Evolutionary conservation across 768 basidiomycete species (phyloP), one percentile per base, ranked within the genome.

Genomic region (Hemileccinum rubropunctum): DNA sequence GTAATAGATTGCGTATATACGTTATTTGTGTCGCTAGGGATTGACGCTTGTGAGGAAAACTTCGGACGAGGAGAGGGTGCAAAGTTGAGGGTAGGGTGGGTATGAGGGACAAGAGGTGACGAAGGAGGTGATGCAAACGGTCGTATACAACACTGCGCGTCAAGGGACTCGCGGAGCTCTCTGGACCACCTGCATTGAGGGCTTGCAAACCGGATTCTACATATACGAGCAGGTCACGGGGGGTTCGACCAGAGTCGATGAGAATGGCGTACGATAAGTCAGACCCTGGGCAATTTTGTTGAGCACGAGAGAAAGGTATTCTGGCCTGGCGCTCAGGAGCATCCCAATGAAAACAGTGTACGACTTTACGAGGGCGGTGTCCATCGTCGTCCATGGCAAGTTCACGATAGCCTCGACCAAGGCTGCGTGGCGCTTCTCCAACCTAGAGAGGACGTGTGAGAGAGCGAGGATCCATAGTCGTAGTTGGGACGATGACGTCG

Each of bases 31-130:
- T 74, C 3, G 81, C 71, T 58, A 86, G 84, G 36, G 78, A 81
- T 63, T 95, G 92, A 27, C 95, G 82, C 66, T 98, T 98, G 65
- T 97, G 91, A 8, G 97, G 97, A 62, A 98, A 98, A 63, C 87
- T 76, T 42, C 82, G 83, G 47, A 87, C 76, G 15, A 99, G 81
- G 20, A 95, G 78, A 1, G 94, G 91, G 50, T 88, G 84, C 4
- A 99, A 75, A 2, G 93, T 87, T 2, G 88, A 85, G 1, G 93
- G 86, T 1, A 98, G 75, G 0, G 95, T 98, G 20, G 97, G 97
- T 26, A 99, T 85, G 42, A 98, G 82, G 3, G 86, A 80, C 23
- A 98, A 73, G n/a, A 98, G 75, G 61, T 93, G 88, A 11, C 78
- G 78, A n/a, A 98, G 78, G 39, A 98, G 84, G 54, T 79, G 75